phyloP scores from a whole-genome alignment of 176 grass and related monocot genomes.

The Cymbopogon citratus region DNA sequence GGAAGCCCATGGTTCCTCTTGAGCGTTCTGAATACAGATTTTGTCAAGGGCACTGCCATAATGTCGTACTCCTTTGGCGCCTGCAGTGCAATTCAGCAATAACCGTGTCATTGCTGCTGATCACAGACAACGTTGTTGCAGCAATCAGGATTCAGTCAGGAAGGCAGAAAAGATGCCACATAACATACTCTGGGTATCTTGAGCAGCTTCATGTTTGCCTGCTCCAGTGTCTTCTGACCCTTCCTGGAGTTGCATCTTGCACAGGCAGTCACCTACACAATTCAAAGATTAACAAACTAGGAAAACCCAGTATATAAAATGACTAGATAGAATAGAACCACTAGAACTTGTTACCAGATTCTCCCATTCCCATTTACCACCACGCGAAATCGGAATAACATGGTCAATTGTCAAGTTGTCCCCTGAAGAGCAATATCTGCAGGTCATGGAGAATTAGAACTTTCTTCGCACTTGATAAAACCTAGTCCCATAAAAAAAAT shows the following conservation, averaged over 20 bases:
- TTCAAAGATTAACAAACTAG: too few relatives aligned
- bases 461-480: background rate
- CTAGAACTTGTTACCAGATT: slow-evolving; percentile 57
- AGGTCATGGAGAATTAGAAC: background rate
- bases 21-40: slow-evolving; percentile 56
- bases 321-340: background rate
- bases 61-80: slow-evolving; percentile 75
- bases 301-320: background rate
- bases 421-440: slow-evolving; percentile 80
- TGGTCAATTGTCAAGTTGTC: slow-evolving; percentile 88
- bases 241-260: slow-evolving; percentile 89
- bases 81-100: slow-evolving; percentile 38
- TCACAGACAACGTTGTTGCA: background rate
- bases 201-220: slow-evolving; percentile 74
- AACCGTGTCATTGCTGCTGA: background rate
- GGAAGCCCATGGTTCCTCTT: slow-evolving; percentile 66
- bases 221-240: slow-evolving; percentile 69
- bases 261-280: slow-evolving; percentile 82
- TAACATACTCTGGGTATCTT: slow-evolving; percentile 58
- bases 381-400: slow-evolving; percentile 74
- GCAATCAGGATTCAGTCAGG: background rate
- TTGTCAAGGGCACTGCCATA: slow-evolving; percentile 68
- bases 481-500: background rate
- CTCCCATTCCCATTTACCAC: slow-evolving; percentile 92
- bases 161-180: background rate